Evolutionary conservation across 768 basidiomycete genomes (phyloP).

Genomic region (Leccinum broughii): DNA sequence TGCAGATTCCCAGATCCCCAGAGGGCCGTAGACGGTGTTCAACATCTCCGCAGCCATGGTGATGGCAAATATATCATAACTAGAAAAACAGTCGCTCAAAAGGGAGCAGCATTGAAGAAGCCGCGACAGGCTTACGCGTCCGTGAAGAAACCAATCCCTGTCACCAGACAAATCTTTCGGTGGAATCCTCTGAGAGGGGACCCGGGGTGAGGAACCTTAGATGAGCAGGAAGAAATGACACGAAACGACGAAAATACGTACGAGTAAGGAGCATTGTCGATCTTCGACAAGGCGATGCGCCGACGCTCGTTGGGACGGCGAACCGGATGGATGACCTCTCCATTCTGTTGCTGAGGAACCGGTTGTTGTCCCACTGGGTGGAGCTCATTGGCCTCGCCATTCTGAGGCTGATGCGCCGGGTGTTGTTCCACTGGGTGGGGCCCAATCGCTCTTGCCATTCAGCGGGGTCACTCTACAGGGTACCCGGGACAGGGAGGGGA

Average conservation of each 20-base stretch:
- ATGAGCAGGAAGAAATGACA: background rate
- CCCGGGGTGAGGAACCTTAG: background rate
- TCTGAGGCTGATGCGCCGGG: background rate
- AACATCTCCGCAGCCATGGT: conserved; percentile 81
- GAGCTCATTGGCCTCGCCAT: background rate
- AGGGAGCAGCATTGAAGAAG: background rate
- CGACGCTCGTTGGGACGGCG: background rate
- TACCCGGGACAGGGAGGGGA: background rate
- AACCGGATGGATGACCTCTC: background rate
- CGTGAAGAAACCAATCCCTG: conserved; percentile 88
- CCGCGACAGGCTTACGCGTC: conserved; percentile 52
- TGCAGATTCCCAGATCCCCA: conserved; percentile 52
- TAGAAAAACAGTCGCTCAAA: background rate
- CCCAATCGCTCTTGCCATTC: background rate
- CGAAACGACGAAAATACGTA: background rate
- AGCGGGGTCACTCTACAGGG: background rate
- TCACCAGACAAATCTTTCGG: conserved; percentile 62
- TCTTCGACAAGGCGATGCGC: background rate
- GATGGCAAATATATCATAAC: conserved; percentile 84
- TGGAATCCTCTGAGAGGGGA: conserved; percentile 65
- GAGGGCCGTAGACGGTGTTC: conserved; percentile 64
- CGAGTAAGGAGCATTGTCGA: conserved; percentile 5
- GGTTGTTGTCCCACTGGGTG: background rate
- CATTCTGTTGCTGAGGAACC: background rate
- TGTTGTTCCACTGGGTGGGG: background rate